Evolutionary conservation across 1,284 basidiomycete species (phyloP), one percentile per base, ranked within the genome.

Genomic region (Vanrija sp.): DNA sequence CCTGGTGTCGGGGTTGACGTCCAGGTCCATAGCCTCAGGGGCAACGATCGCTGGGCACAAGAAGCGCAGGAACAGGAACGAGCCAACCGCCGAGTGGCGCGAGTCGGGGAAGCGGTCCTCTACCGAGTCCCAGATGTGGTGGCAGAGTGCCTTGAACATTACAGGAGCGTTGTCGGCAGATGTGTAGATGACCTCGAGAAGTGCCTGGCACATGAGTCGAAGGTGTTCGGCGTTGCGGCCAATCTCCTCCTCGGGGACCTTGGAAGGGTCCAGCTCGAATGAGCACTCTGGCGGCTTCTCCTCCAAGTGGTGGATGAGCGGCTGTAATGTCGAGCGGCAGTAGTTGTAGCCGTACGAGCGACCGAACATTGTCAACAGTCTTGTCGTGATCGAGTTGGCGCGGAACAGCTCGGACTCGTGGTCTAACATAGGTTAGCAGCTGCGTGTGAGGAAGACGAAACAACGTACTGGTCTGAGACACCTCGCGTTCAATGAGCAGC

Each of bases 301-400:
- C 6, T 81, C 76, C 80, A 95, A 86, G 23, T 82, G 83, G 60
- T 85, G 82, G 54, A 94, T 80, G 22, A 94, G 77, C 3, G 89
- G 89, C 41, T 83, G 78, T 46, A 94, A 82, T 24, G 93, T 81
- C 47, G 81, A 83, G 31, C 91, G 81, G 16, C 94, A 78, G 69
- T 94, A 95, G 57, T 86, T 85, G 73, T 94, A 95, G 5, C 91
- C 92, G 59, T 93, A 89, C 24, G 87, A 84, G 65, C 81, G 84
- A 2, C 89, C 89, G 63, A 94, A 94, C 2, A 85, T 83, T 7
- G 89, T 90, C 42, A 95, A 74, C 54, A 96, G 84, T 49, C 88
- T 81, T 19, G 87, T 88, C 62, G 87, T 90, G 8, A 88, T 88
- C 2, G 87, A 87, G 69, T 95, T 95, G 59, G 87, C 82, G 46